Conservation (phyloP, 2,329 filamentous ascomycete genomes). For the Capronia americana region DNA sequence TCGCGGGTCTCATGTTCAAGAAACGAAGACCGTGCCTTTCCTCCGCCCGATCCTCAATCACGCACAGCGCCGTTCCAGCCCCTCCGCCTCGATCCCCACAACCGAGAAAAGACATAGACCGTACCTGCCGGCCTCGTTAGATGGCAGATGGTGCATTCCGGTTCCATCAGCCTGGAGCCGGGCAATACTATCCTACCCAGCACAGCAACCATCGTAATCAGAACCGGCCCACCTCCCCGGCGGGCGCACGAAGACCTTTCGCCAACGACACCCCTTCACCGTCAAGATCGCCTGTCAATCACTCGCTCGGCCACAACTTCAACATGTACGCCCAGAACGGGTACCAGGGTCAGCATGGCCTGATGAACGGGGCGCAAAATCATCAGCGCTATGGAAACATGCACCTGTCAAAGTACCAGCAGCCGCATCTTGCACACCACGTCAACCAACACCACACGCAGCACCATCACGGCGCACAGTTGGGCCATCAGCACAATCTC, state of each 20-base stretch:
- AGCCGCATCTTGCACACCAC: conserved; percentile 53
- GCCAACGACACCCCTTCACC: conserved; percentile 56
- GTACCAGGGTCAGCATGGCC: conserved; percentile 56
- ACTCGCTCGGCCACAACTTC: conserved; percentile 53
- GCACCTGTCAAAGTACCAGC: conserved; percentile 57
- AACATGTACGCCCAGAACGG: conserved; percentile 55
- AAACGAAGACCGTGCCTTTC: conserved; percentile 53
- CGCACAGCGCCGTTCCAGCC: conserved; percentile 23
- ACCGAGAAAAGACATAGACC: conserved; percentile 9
- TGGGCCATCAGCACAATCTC: conserved; percentile 59
- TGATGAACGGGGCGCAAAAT: conserved; percentile 58
- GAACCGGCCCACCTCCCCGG: conserved; percentile 54
- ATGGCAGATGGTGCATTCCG: conserved; percentile 63
- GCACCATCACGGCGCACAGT: conserved; percentile 46
- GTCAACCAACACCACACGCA: conserved; percentile 49
- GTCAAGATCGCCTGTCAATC: conserved; percentile 54
- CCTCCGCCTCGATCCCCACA: conserved; percentile 21
- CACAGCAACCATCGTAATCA: conserved; percentile 53
- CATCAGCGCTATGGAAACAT: conserved; percentile 56
- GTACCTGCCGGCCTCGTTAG: conserved; percentile 52
- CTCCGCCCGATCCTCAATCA: conserved; percentile 27
- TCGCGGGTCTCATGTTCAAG: conserved; percentile 52
- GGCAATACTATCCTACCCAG: conserved; percentile 57
- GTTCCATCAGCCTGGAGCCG: conserved; percentile 61
- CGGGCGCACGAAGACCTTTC: conserved; percentile 52